A percentile compares a stretch with the other conserved stretches of the same genome.
These are phyloP conservation scores for Metarhizium brunneum DNA, from an alignment of 2,329 filamentous ascomycete genomes.

Conservation along the genomic window DNA sequence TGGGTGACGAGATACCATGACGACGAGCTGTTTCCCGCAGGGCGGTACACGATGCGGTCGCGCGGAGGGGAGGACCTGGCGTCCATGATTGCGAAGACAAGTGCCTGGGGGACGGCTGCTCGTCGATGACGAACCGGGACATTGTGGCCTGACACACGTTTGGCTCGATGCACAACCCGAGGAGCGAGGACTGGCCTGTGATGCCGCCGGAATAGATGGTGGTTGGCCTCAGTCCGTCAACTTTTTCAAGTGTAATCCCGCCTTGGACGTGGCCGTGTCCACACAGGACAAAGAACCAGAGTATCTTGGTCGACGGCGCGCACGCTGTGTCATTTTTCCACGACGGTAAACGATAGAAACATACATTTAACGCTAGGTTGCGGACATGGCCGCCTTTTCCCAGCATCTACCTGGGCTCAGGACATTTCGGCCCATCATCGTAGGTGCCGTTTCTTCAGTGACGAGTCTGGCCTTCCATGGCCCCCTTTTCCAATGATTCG, in stretches of 20 bases:
- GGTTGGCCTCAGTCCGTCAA: neutral
- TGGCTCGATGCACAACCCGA: conserved; percentile 37
- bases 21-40: conserved; percentile 39
- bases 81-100: conserved; percentile 7
- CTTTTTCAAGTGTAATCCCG: neutral
- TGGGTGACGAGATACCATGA: conserved; percentile 41
- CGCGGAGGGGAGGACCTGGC: conserved; percentile 27
- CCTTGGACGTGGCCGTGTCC: neutral
- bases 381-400: too few species aligned
- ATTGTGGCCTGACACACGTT: conserved; percentile 38
- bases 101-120: neutral
- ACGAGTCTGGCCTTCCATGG: too few species aligned
- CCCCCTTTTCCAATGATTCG: too few species aligned
- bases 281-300: neutral
- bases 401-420: too few species aligned
- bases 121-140: conserved; percentile 5
- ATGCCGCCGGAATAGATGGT: conserved; percentile 32
- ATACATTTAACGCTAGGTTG: too few species aligned
- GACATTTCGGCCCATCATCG: too few species aligned
- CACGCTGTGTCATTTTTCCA: too few species aligned
- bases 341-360: too few species aligned
- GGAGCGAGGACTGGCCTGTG: conserved; percentile 40
- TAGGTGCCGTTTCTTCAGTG: too few species aligned
- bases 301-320: neutral
- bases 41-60: conserved; percentile 42